Conservation (phyloP, 139 green algal genomes). For the Chlorella sp. region DNA sequence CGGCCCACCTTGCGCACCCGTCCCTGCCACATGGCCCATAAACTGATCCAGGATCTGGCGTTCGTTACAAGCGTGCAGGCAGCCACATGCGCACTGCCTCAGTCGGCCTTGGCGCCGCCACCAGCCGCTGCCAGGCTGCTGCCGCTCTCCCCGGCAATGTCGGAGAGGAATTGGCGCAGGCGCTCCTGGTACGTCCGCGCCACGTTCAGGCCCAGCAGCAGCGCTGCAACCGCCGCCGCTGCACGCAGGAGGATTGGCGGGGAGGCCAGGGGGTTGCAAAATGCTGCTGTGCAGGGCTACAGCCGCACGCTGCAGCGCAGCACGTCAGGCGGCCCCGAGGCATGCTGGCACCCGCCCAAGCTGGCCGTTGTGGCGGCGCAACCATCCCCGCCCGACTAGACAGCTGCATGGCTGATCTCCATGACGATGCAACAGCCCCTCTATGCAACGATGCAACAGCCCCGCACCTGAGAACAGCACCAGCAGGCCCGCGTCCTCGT, state of each 20-base stretch:
- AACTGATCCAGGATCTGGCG: too few species aligned
- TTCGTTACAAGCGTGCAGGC: too few species aligned
- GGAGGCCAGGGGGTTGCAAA: too few species aligned
- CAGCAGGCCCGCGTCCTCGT: constrained; percentile 62
- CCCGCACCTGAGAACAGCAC: constrained; percentile 57
- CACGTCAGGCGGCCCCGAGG: neutral
- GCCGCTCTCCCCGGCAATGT: constrained; percentile 38
- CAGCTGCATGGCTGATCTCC: too few species aligned
- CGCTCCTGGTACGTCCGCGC: constrained; percentile 33
- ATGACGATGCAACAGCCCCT: too few species aligned
- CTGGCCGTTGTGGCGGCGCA: too few species aligned
- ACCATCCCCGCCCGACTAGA: too few species aligned
- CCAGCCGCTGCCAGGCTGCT: neutral
- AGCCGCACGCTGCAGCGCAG: neutral
- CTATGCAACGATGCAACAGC: too few species aligned
- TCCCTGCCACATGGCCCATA: too few species aligned
- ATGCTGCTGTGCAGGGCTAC: neutral
- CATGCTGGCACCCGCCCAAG: neutral
- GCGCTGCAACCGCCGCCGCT: constrained; percentile 3
- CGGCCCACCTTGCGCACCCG: too few species aligned
- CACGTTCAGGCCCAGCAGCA: constrained; percentile 36
- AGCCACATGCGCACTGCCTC: too few species aligned
- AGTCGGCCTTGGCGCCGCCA: neutral
- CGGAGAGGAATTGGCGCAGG: constrained; percentile 38
- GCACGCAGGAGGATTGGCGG: neutral